These are phyloP conservation scores for Aspergillus wentii DNA, from an alignment of 495 filamentous ascomycete species.

Conservation along the genomic window DNA sequence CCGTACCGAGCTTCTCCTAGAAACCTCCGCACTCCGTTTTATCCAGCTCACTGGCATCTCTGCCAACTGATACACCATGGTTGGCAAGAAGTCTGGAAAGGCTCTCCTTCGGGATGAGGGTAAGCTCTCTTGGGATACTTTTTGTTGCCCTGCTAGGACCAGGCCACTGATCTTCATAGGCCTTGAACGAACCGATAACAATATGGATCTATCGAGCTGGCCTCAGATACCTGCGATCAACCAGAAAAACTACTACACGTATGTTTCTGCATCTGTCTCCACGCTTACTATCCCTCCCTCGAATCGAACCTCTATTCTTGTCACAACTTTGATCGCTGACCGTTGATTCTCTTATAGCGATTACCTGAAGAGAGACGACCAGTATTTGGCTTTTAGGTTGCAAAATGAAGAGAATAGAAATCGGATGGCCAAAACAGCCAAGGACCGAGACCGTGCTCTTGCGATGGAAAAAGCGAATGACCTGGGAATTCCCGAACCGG, in stretches of 20 bases:
- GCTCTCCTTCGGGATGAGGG: conserved; percentile 61
- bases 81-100: conserved; percentile 61
- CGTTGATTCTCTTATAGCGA: conserved; percentile 50
- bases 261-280: conserved; percentile 26
- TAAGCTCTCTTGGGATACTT: no score
- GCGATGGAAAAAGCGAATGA: conserved; percentile 57
- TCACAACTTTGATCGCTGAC: neutral
- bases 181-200: conserved; percentile 93
- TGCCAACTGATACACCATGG: no score
- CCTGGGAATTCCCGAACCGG: conserved; percentile 39
- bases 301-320: conserved; percentile 3
- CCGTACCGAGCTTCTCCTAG: no score
- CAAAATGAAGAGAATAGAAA: conserved; percentile 79
- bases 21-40: no score
- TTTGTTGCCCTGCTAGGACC: no score
- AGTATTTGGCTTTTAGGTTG: conserved; percentile 80
- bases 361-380: conserved; percentile 96
- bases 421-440: conserved; percentile 72
- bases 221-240: conserved; percentile 89
- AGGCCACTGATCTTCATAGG: no score
- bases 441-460: conserved; percentile 79
- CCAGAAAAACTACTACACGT: conserved; percentile 99
- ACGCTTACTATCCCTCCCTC: neutral
- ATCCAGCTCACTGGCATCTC: no score
- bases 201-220: conserved; percentile 92